Percentiles rank a stretch among this genome's conserved stretches.
These are phyloP conservation scores for Phytophthora gonapodyides DNA, from an alignment of 352 stramenopile species.

Conservation along the genomic window DNA sequence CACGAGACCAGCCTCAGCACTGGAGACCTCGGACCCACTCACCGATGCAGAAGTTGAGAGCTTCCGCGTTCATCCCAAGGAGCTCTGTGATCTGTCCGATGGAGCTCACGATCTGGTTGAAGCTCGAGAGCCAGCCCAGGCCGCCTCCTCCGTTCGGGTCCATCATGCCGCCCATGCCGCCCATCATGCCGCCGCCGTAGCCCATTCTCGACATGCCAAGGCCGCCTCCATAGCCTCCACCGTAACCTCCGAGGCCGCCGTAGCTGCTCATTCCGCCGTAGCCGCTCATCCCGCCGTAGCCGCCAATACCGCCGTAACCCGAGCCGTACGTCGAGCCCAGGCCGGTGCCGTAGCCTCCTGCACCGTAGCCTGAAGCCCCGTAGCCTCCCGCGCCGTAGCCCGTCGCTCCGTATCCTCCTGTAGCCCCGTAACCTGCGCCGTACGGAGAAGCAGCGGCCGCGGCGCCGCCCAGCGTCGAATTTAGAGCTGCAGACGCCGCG, in stretches of 20 bases:
- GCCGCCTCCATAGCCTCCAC: constrained; percentile 37
- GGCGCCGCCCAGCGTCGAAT: constrained; percentile 16
- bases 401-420: constrained; percentile 28
- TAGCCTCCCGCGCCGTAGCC: constrained; percentile 39
- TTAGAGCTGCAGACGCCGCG: not conserved
- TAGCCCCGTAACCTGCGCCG: constrained; percentile 9
- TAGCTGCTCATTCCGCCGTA: constrained; percentile 41
- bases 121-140: constrained; percentile 64
- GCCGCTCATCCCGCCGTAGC: constrained; percentile 28
- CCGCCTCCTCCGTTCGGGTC: constrained; percentile 48
- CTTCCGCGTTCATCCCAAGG: constrained; percentile 78
- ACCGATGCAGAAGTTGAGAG: constrained; percentile 78
- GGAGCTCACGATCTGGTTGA: constrained; percentile 73
- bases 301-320: constrained; percentile 37
- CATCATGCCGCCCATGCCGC: constrained; percentile 39
- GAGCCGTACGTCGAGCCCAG: constrained; percentile 36
- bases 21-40: not conserved
- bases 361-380: constrained; percentile 28
- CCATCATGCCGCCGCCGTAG: constrained; percentile 39
- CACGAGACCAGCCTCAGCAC: not conserved
- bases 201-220: constrained; percentile 21
- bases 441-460: constrained; percentile 14
- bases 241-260: constrained; percentile 44
- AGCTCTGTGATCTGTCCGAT: constrained; percentile 80
- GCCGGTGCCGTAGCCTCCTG: constrained; percentile 22